These are phyloP conservation scores for Neurospora sp. DNA, from an alignment of 495 filamentous ascomycete species.

Conservation along the genomic window DNA sequence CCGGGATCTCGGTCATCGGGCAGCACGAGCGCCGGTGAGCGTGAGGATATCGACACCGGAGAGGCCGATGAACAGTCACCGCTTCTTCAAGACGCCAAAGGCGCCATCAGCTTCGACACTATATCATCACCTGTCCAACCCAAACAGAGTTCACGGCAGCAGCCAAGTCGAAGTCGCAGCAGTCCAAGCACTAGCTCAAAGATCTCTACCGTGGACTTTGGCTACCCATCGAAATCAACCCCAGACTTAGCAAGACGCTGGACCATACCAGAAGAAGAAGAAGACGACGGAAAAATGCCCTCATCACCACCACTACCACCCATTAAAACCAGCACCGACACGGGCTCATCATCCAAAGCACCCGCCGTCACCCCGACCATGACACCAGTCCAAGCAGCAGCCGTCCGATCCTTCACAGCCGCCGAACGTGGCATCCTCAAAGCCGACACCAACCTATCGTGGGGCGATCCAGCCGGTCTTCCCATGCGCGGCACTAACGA, in stretches of 20 bases:
- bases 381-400: not conserved
- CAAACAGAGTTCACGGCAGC: not conserved
- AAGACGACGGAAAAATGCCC: not conserved
- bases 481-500: slow-evolving; percentile 29
- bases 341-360: not conserved
- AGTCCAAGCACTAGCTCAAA: not conserved
- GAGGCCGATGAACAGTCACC: not conserved
- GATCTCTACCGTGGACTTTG: not conserved
- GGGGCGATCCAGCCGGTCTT: slow-evolving; percentile 32
- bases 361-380: not conserved
- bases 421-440: slow-evolving; percentile 5
- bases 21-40: not conserved
- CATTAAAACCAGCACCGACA: not conserved
- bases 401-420: not conserved
- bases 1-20: not conserved
- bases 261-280: not conserved
- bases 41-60: not conserved
- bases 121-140: not conserved
- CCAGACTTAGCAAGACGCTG: not conserved
- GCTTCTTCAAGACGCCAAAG: not conserved
- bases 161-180: not conserved
- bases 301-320: not conserved
- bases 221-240: not conserved
- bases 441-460: slow-evolving; percentile 17
- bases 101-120: not conserved